Base-by-base conservation (phyloP, 2,329 filamentous ascomycete species). In the Trichoderma endophyticum region DNA sequence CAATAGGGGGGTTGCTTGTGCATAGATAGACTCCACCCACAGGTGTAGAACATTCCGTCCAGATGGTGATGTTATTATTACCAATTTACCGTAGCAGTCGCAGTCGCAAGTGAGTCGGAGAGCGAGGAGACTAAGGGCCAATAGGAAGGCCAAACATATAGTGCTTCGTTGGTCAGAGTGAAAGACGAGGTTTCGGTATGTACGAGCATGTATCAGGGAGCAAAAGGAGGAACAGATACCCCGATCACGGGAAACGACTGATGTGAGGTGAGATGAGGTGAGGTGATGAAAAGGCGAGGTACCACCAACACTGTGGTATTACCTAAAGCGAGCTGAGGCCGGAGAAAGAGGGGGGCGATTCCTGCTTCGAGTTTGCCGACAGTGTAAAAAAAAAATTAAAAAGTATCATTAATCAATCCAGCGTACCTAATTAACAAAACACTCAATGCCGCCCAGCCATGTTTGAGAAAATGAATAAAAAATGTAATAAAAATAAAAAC, bases 1-100 rank as follows among this genome's bases (percentile, higher is more conserved):
- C 4, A 1, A 26, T 7, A 18, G 32, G 59, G 32, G 9, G n/a
- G n/a, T 7, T 12, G 43, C 5, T 51, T 54, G 34, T 28, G 30
- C 28, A 26, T 34, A 24, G 14, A 32, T 56, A 30, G 36, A 60
- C 66, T 61, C 56, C 66, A 69, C 66, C 14, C 36, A 69, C 66
- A 69, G 6, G 66, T 69, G 66, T 69, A 69, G 28, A 69, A 69
- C 66, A 69, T 69, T 24, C 24, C 15, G 51, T 67, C 30, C 30
- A n/a, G 48, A 66, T 56, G 7, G 32, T 39, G 32, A 60, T 60
- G 34, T 18, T 18, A 6, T 0, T 39, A 30, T 64, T 9, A 34
- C 30, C 48, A 56, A 66, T 28, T 21, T 21, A 26, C 63, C 14
- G 32, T 9, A 66, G 28, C 48, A 39, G 48, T 57, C 14, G 48